A percentile compares a stretch with the other conserved stretches of the same genome.
Evolutionary conservation across 371 early-diverging fungal genomes (phyloP).

Genomic region (Choanephora cucurbitarum): DNA sequence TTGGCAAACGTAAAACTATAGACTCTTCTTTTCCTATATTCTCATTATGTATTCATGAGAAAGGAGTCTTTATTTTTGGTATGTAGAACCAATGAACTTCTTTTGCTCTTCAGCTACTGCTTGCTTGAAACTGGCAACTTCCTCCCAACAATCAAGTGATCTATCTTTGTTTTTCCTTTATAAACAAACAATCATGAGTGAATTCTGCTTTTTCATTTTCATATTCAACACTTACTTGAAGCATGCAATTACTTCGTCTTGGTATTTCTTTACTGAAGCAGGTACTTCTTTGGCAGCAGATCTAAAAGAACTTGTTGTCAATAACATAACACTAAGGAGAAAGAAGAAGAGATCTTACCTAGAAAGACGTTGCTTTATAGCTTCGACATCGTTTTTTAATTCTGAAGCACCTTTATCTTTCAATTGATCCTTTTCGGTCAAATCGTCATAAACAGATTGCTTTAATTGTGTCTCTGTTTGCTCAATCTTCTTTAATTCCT

Average conservation of each 20-base stretch:
- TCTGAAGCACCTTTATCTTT: neutral
- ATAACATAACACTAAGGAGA: no score
- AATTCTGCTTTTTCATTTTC: no score
- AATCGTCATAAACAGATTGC: conserved; percentile 17
- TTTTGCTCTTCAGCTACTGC: conserved; percentile 32
- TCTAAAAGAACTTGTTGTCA: conserved; percentile 16
- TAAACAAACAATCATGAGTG: no score
- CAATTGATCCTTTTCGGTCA: conserved; percentile 1
- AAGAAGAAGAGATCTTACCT: conserved; percentile 8
- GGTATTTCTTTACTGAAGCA: conserved; percentile 14
- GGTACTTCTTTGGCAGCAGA: conserved; percentile 22
- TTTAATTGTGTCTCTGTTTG: conserved; percentile 12
- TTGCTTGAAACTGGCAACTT: conserved; percentile 22
- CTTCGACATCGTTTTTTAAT: conserved; percentile 13
- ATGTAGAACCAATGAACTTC: conserved; percentile 14
- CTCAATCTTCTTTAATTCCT: conserved; percentile 29
- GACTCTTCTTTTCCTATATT: neutral
- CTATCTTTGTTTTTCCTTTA: conserved; percentile 22
- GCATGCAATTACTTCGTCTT: conserved; percentile 26
- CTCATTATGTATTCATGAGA: no score
- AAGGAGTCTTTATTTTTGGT: neutral
- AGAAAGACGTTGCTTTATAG: conserved; percentile 19
- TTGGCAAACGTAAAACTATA: no score
- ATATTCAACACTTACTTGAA: conserved; percentile 31
- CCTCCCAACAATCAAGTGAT: conserved; percentile 29